Evolutionary conservation across 257 asterid species (phyloP), one percentile per base, ranked within the genome.

Genomic region (Solanum bulbocastanum): DNA sequence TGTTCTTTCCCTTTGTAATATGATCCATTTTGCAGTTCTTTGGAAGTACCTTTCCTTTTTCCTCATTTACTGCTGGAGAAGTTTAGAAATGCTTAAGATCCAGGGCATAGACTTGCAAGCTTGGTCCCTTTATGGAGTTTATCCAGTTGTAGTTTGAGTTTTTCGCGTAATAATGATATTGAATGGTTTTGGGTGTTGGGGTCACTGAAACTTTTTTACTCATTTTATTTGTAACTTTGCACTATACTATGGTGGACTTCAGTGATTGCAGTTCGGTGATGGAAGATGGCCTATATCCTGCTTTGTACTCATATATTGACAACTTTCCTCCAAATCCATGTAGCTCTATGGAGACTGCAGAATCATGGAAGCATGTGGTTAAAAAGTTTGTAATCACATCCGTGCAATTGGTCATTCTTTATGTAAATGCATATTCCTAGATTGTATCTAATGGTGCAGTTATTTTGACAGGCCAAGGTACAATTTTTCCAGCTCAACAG

Each of bases 391-490:
- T 89, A 84, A 46, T 83, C 86, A 84, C 71, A 76, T 35, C 27
- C 5, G 35, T 46, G 82, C 42, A 71, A 32, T 16, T 72, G 37
- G 73, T 74, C 15, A 6, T 20, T 52, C 42, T 2, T 18, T 18
- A 18, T 25, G 58, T 44, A 27, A 27, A 82, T 60, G 65, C 72
- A 42, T 39, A 42, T 87, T 42, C 71, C 37, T 86, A 39, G 42
- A 56, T 65, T 85, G 15, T 85, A 87, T 82, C 92, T 92, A 83
- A 72, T 83, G 69, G 52, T 90, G 62, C 76, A 32, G 83, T 74
- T 92, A 71, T 88, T 84, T 75, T 93, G 90, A 74, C 95, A 97
- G 99, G 94, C 94, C 96, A n/a, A 94, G 96, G 89, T 90, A 91
- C 90, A 87, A 91, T 44, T 62, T 84, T 76, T 83, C 94, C 86